A percentile compares a stretch with the other conserved stretches of the same genome.
These are phyloP conservation scores for Oxyria digyna DNA, from an alignment of 148 eudicot species.

Conservation along the genomic window DNA sequence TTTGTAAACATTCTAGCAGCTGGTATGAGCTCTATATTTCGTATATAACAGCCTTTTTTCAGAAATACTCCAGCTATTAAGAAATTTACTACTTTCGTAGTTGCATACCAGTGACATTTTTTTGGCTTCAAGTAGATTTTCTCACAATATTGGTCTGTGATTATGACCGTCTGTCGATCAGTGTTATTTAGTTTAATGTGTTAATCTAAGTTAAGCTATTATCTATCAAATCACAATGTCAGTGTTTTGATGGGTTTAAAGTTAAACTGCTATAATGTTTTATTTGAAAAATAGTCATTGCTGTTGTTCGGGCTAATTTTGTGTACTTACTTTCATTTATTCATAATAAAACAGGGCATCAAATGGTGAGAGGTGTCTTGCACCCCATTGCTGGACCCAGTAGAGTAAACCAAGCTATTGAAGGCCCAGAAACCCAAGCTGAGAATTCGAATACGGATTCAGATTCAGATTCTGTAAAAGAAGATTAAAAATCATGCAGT, in stretches of 20 bases:
- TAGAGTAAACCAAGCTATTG: slow-evolving; percentile 20
- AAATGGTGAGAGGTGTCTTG: slow-evolving; percentile 17
- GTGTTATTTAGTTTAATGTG: neutral
- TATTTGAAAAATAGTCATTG: neutral
- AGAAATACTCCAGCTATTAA: neutral
- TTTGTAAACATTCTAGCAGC: slow-evolving; percentile 28
- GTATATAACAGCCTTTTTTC: neutral
- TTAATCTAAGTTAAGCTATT: neutral
- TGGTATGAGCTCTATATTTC: slow-evolving; percentile 28
- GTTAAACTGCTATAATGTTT: neutral
- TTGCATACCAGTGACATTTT: neutral
- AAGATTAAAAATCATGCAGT: neutral
- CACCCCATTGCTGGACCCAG: slow-evolving; percentile 25
- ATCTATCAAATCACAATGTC: neutral
- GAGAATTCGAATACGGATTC: slow-evolving; percentile 20
- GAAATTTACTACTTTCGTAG: neutral
- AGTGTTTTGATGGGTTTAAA: neutral
- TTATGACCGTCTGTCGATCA: neutral
- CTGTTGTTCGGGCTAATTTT: neutral
- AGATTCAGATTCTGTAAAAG: neutral
- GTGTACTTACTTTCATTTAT: neutral
- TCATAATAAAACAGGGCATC: slow-evolving; percentile 26
- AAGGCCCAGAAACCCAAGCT: slow-evolving; percentile 24
- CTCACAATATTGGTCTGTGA: neutral
- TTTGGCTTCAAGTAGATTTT: neutral